Percentiles rank a stretch among this genome's conserved stretches.
phyloP scores from a whole-genome alignment of 2,329 filamentous ascomycete species.

The Rasamsonia emersonii region DNA sequence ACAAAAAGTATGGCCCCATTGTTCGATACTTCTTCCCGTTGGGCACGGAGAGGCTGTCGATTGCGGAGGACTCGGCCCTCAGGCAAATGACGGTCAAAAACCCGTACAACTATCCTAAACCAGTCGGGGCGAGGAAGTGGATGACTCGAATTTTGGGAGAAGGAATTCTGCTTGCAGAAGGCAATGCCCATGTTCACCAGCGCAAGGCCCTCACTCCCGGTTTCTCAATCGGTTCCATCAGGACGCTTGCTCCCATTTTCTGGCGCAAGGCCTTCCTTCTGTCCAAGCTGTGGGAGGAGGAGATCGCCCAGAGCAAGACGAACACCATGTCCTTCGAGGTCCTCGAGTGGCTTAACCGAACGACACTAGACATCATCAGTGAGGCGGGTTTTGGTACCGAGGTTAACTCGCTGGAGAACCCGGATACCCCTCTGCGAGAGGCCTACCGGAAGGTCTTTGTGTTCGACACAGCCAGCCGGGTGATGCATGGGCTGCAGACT shows the following conservation, averaged over 20 bases:
- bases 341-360: slow-evolving; percentile 37
- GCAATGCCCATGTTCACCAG: slow-evolving; percentile 34
- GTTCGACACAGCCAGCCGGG: slow-evolving; percentile 28
- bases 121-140: slow-evolving; percentile 30
- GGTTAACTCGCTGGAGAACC: slow-evolving; percentile 31
- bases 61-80: slow-evolving; percentile 38
- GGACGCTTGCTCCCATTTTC: slow-evolving; percentile 30
- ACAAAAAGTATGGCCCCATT: slow-evolving; percentile 33
- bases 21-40: slow-evolving; percentile 42
- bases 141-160: slow-evolving; percentile 39
- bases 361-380: slow-evolving; percentile 38
- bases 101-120: slow-evolving; percentile 34
- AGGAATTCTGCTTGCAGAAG: slow-evolving; percentile 36
- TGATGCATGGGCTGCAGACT: slow-evolving; percentile 36
- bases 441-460: slow-evolving; percentile 37
- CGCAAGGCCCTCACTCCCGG: slow-evolving; percentile 32
- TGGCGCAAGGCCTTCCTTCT: slow-evolving; percentile 35
- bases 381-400: slow-evolving; percentile 35
- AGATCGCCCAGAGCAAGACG: slow-evolving; percentile 21
- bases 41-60: slow-evolving; percentile 35
- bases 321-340: slow-evolving; percentile 27
- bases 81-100: slow-evolving; percentile 38
- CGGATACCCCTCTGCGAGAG: slow-evolving; percentile 29
- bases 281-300: slow-evolving; percentile 35
- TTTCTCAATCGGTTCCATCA: slow-evolving; percentile 33